Conservation (phyloP, 1,139 yeast species). For the Suhomyces wounanorum region DNA sequence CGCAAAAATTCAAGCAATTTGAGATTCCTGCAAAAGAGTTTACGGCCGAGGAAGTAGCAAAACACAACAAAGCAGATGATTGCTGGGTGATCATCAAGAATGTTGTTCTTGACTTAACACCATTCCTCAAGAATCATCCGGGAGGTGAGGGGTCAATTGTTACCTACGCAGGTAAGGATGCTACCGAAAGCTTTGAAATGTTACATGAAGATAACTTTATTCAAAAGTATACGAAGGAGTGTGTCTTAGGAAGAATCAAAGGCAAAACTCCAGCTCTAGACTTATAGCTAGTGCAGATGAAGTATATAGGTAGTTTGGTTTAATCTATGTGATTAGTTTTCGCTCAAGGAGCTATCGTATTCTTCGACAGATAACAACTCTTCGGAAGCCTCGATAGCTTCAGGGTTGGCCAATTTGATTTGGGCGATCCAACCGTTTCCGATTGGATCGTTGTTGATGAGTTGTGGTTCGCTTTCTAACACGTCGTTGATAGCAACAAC, state of each 20-base stretch:
- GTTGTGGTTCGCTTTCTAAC: conserved; percentile 70
- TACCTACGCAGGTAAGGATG: conserved; percentile 87
- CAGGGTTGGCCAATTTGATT: conserved; percentile 53
- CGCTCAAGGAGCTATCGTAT: conserved; percentile 65
- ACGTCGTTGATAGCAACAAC: conserved; percentile 68
- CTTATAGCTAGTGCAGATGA: conserved; percentile 15
- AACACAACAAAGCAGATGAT: conserved; percentile 61
- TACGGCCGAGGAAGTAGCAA: conserved; percentile 57
- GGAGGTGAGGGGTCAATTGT: conserved; percentile 80
- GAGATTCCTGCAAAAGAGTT: conserved; percentile 46
- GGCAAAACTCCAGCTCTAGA: conserved; percentile 47
- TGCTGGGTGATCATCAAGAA: conserved; percentile 91
- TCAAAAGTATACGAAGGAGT: conserved; percentile 46
- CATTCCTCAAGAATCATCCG: conserved; percentile 79
- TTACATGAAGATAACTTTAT: conserved; percentile 57
- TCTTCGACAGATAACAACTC: conserved; percentile 52
- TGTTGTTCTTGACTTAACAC: conserved; percentile 80
- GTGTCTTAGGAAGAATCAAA: conserved; percentile 53
- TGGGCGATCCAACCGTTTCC: conserved; percentile 95
- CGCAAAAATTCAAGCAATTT: conserved; percentile 18
- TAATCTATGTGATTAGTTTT: conserved; percentile 24
- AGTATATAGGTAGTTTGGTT: conserved; percentile 1
- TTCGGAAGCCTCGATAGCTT: conserved; percentile 23
- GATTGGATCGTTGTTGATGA: conserved; percentile 86
- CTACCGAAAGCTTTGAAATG: conserved; percentile 77